These are phyloP conservation scores for Erucastrum elatum DNA, from an alignment of 345 rosid species.

Conservation along the genomic window DNA sequence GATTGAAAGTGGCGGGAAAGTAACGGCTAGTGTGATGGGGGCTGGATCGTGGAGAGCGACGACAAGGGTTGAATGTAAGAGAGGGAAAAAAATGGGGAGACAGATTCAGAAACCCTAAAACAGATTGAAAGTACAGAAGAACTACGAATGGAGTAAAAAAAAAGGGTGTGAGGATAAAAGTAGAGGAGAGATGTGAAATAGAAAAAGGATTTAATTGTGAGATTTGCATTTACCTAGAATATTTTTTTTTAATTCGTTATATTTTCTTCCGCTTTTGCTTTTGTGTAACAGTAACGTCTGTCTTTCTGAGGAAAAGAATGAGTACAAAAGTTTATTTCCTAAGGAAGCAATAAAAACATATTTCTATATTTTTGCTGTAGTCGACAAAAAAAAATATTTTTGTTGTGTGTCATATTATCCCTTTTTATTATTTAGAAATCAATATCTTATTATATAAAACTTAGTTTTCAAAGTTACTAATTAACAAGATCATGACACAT, in stretches of 20 bases:
- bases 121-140: slow-evolving; percentile 19
- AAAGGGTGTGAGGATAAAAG: slow-evolving; percentile 1
- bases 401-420: too few species aligned
- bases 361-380: too few species aligned
- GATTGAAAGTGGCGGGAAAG: slow-evolving; percentile 71
- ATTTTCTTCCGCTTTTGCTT: slow-evolving; percentile 15
- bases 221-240: slow-evolving; percentile 14
- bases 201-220: background rate
- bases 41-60: slow-evolving; percentile 46
- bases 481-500: too few species aligned
- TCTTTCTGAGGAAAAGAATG: too few species aligned
- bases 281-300: slow-evolving; percentile 11
- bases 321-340: slow-evolving; percentile 13
- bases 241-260: background rate
- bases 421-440: too few species aligned
- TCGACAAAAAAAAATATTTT: too few species aligned
- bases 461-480: too few species aligned
- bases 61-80: slow-evolving; percentile 22
- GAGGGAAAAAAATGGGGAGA: slow-evolving; percentile 5
- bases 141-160: slow-evolving; percentile 30
- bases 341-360: background rate
- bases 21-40: slow-evolving; percentile 52
- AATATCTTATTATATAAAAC: too few species aligned
- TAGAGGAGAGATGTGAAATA: background rate
- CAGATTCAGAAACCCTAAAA: slow-evolving; percentile 53